These are phyloP conservation scores for Apiospora malaysiana DNA, from an alignment of 2,329 filamentous ascomycete genomes.

Conservation along the genomic window DNA sequence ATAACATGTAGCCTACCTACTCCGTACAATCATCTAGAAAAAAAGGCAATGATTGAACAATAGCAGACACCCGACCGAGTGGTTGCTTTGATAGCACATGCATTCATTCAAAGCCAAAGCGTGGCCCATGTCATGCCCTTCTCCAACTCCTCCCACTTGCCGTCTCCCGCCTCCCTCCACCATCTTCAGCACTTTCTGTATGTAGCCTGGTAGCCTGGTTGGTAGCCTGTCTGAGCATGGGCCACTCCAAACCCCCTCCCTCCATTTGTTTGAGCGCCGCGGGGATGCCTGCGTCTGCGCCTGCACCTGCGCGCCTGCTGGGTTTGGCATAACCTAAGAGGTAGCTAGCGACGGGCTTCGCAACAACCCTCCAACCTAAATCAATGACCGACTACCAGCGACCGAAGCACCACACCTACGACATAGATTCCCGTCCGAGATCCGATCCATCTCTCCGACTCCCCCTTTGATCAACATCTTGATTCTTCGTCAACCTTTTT, in stretches of 20 bases:
- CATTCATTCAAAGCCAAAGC: not conserved
- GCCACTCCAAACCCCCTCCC: slow-evolving; percentile 15
- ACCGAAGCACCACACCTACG: not conserved
- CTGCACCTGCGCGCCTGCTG: not conserved
- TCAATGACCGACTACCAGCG: not conserved
- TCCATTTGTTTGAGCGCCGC: not conserved
- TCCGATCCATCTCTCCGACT: not conserved
- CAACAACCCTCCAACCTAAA: slow-evolving; percentile 1
- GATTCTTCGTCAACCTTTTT: not conserved
- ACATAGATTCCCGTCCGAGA: not conserved
- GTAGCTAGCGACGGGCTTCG: not conserved
- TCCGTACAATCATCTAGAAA: too few relatives aligned
- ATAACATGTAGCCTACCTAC: too few relatives aligned
- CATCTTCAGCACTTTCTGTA: not conserved
- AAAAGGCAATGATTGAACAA: not conserved
- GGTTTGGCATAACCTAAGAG: too few relatives aligned
- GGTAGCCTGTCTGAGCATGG: not conserved
- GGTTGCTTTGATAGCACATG: not conserved
- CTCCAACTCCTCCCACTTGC: not conserved
- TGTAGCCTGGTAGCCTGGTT: not conserved
- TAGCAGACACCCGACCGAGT: not conserved
- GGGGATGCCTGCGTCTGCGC: not conserved
- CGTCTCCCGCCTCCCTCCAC: too few relatives aligned
- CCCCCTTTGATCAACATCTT: not conserved
- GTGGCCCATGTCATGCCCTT: not conserved